Percentiles rank a stretch among this genome's conserved stretches.
These are phyloP conservation scores for Aspergillus wentii DNA, from an alignment of 495 filamentous ascomycete genomes.

Conservation along the genomic window DNA sequence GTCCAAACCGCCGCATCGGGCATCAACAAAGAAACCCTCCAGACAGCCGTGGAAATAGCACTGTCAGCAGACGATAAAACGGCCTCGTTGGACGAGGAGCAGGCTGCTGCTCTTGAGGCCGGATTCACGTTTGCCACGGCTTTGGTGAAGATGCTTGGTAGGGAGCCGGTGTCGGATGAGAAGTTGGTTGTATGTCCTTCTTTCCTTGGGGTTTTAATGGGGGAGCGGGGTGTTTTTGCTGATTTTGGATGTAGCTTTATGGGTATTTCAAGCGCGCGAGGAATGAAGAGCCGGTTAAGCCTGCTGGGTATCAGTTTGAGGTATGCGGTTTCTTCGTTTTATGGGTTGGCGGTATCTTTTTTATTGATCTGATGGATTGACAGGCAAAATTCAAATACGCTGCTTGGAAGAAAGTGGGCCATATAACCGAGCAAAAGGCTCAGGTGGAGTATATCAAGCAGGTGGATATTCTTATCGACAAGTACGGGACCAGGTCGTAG, in stretches of 20 bases:
- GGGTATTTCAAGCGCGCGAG: constrained; percentile 54
- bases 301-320: constrained; percentile 49
- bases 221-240: constrained; percentile 1
- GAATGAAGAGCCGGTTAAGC: constrained; percentile 38
- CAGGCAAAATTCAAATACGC: constrained; percentile 76
- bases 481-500: constrained; percentile 46
- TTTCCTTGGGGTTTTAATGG: neutral
- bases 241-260: constrained; percentile 43
- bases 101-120: constrained; percentile 23
- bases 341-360: constrained; percentile 1
- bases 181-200: constrained; percentile 48
- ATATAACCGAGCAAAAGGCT: constrained; percentile 53
- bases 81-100: constrained; percentile 13
- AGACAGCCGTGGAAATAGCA: constrained; percentile 25
- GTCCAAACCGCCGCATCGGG: constrained; percentile 24
- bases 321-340: constrained; percentile 24
- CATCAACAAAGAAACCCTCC: constrained; percentile 25
- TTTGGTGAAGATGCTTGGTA: constrained; percentile 56
- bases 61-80: constrained; percentile 12
- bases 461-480: constrained; percentile 63
- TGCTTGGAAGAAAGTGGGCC: constrained; percentile 64
- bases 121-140: constrained; percentile 38
- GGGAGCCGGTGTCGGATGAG: constrained; percentile 47
- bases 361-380: constrained; percentile 4
- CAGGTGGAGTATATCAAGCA: constrained; percentile 71